These are phyloP conservation scores for Fusarium tricinctum DNA, from an alignment of 2,329 filamentous ascomycete genomes.

Conservation along the genomic window DNA sequence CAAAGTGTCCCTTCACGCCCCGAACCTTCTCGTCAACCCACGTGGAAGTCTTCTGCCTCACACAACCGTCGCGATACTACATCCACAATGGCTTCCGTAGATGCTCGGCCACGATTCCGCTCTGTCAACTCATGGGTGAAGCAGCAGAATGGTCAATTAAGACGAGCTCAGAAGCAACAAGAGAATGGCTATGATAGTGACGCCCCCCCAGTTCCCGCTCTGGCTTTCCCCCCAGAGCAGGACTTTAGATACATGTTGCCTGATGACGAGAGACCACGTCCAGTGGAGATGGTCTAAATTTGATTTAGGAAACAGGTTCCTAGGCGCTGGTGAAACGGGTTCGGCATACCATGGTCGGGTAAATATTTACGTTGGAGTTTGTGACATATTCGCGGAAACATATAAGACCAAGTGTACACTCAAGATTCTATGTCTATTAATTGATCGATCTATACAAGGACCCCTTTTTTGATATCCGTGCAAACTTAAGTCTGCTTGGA, in stretches of 20 bases:
- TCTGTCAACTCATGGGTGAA: constrained; percentile 74
- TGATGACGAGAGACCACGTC: constrained; percentile 62
- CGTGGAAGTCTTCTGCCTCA: constrained; percentile 35
- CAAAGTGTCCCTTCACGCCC: constrained; percentile 37
- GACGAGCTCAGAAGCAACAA: constrained; percentile 60
- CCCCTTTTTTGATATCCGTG: background rate
- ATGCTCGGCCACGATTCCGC: constrained; percentile 68
- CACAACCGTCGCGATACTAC: constrained; percentile 62
- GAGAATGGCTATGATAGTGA: constrained; percentile 42
- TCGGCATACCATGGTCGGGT: constrained; percentile 13
- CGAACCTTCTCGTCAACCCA: constrained; percentile 27
- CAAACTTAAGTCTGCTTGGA: constrained; percentile 40
- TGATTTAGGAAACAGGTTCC: constrained; percentile 5
- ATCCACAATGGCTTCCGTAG: constrained; percentile 67
- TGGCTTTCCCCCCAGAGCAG: constrained; percentile 60
- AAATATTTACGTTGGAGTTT: constrained; percentile 24
- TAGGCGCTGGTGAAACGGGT: constrained; percentile 25
- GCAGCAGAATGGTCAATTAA: constrained; percentile 70
- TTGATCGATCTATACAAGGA: constrained; percentile 17
- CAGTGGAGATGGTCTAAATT: constrained; percentile 53
- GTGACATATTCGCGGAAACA: constrained; percentile 22
- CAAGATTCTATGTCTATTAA: constrained; percentile 41
- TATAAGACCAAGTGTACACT: constrained; percentile 33
- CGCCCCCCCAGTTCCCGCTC: constrained; percentile 58
- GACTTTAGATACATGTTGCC: constrained; percentile 66